Conservation (phyloP, 2,329 filamentous ascomycete genomes). For the Albophoma yamanashiensis region DNA sequence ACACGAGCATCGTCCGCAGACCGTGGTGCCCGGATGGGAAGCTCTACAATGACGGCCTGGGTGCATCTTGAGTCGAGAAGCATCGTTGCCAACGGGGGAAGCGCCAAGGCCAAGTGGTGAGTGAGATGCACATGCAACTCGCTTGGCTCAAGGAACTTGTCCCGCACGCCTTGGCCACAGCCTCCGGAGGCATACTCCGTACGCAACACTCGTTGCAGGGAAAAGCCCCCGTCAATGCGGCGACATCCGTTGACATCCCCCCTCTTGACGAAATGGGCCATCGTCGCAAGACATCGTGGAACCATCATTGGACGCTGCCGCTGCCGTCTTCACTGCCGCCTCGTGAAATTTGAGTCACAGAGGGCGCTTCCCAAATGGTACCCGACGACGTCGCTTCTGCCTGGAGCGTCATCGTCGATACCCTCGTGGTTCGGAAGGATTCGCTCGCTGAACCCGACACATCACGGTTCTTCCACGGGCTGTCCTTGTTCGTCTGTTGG, state of each 20-base stretch:
- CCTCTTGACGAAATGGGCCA: not conserved
- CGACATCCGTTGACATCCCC: too few relatives aligned
- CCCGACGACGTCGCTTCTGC: not conserved
- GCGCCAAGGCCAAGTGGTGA: not conserved
- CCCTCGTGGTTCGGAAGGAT: not conserved
- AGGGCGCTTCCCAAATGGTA: not conserved
- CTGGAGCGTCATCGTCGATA: not conserved
- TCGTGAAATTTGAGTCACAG: not conserved
- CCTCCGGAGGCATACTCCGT: not conserved
- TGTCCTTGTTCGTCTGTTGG: constrained; percentile 9
- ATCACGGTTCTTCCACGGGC: not conserved
- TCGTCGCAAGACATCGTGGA: too few relatives aligned
- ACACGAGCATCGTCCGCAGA: not conserved
- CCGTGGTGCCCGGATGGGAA: not conserved
- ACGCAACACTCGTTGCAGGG: not conserved
- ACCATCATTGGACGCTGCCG: not conserved
- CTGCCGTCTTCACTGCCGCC: not conserved
- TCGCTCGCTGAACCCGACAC: not conserved
- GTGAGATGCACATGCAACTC: not conserved
- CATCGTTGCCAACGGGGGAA: not conserved
- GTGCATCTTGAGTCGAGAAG: not conserved
- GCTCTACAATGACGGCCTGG: not conserved
- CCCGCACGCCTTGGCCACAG: not conserved
- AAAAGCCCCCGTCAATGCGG: not conserved
- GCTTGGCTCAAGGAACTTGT: too few relatives aligned